Evolutionary conservation across 768 basidiomycete genomes (phyloP).

Genomic region (Rossbeevera mucosa): DNA sequence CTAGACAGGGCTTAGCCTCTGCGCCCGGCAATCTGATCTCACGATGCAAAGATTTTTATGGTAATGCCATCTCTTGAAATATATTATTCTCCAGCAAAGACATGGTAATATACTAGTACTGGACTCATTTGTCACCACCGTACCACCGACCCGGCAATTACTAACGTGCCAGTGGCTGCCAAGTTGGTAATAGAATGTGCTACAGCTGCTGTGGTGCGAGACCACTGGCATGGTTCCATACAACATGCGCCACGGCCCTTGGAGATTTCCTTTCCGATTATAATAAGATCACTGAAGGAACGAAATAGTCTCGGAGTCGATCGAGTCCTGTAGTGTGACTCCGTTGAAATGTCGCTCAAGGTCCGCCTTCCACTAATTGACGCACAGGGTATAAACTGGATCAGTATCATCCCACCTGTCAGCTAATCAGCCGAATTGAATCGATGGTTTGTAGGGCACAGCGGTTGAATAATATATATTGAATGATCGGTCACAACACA

Average conservation of each 20-base stretch:
- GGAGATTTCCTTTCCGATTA: not conserved
- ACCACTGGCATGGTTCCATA: not conserved
- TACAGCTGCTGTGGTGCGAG: not conserved
- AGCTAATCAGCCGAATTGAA: not conserved
- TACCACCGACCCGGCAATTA: not conserved
- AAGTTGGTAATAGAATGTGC: not conserved
- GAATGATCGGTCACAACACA: not conserved
- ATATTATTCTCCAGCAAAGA: too few species aligned
- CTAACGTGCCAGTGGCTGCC: not conserved
- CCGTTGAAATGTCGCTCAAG: not conserved
- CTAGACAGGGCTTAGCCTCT: constrained; percentile 1
- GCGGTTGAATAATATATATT: too few species aligned
- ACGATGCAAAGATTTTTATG: not conserved
- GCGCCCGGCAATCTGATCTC: constrained; percentile 16
- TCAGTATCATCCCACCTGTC: not conserved
- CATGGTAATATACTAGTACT: too few species aligned
- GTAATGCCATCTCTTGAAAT: not conserved
- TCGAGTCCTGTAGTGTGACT: not conserved
- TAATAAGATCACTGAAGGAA: not conserved
- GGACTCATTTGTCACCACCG: too few species aligned
- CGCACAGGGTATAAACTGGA: not conserved
- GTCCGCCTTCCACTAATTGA: not conserved
- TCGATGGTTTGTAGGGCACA: not conserved
- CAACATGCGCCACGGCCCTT: not conserved
- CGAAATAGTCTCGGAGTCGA: not conserved